Percentiles rank a stretch among this genome's conserved stretches.
Evolutionary conservation across 352 stramenopile genomes (phyloP).

Genomic region (Pythium grandisporangium): DNA sequence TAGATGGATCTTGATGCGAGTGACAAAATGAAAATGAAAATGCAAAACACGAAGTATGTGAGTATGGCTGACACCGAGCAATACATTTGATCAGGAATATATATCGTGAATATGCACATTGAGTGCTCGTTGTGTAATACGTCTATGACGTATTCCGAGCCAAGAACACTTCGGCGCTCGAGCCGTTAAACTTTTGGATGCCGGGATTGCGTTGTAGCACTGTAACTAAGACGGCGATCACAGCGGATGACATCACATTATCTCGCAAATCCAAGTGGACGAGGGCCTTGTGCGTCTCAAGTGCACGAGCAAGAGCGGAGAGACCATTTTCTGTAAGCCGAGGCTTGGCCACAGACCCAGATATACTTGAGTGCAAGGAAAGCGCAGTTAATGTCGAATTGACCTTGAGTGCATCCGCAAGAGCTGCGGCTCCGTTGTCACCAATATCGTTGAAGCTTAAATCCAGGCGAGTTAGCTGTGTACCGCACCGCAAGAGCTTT

Average conservation of each 20-base stretch:
- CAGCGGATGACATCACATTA: constrained; percentile 20
- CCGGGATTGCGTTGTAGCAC: constrained; percentile 25
- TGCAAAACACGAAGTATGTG: no score
- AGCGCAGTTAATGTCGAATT: constrained; percentile 42
- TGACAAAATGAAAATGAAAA: no score
- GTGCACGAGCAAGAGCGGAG: constrained; percentile 16
- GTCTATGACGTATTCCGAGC: constrained; percentile 23
- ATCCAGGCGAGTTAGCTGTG: constrained; percentile 30
- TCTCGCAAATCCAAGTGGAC: constrained; percentile 40
- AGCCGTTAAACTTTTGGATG: constrained; percentile 54
- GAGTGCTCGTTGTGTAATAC: no score
- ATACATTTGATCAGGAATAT: no score
- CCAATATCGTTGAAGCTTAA: constrained; percentile 74
- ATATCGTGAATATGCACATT: no score
- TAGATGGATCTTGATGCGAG: no score
- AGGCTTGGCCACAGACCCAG: constrained; percentile 18
- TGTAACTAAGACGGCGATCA: constrained; percentile 26
- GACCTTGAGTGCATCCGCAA: constrained; percentile 27
- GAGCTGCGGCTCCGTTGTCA: constrained; percentile 23
- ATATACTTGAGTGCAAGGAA: constrained; percentile 31
- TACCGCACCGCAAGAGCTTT: constrained; percentile 21
- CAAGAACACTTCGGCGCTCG: constrained; percentile 34
- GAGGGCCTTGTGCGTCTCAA: constrained; percentile 26
- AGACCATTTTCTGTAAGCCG: constrained; percentile 36
- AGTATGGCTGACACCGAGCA: no score